Evolutionary conservation across 179 eudicot species (phyloP), one percentile per base, ranked within the genome.

Genomic region (Corrigiola litoralis): DNA sequence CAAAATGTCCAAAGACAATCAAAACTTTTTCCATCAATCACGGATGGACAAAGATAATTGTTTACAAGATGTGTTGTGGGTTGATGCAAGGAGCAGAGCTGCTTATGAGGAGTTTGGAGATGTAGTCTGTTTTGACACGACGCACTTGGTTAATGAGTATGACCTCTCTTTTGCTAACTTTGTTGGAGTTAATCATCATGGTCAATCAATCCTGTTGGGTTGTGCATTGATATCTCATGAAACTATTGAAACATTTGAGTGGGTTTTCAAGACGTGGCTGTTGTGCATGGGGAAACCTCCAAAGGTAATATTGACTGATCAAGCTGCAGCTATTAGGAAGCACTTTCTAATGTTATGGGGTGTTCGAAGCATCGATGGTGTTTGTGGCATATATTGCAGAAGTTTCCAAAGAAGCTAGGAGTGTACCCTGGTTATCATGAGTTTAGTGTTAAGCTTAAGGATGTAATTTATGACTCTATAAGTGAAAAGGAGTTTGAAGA

Each of bases 101-200:
- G 77, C 73, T n/a, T 79, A 75, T 20, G 49, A 71, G 16, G 63
- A 52, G 27, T 79, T 72, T 66, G 69, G 69, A 33, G 80, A 79
- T 56, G 80, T 72, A 27, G 67, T 79, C 12, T 46, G 68, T 18
- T 69, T 75, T 68, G 72, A 79, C 59, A 65, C 67, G 1, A 75
- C 72, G 31, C 72, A 68, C 51, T 37, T 53, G 33, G 16, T 63
- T 18, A 36, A 69, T 36, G 65, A 72, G 32, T 58, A 65, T 42
- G 52, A 66, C 27, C 31, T 72, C 42, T 57, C 75, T 17, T 68
- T 77, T 52, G 71, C 71, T 25, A 59, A 60, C 8, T 72, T 77
- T 41, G 52, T 58, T 41, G 71, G 68, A 11, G 71, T 77, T 20
- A 77, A 77, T 59, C 74, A 77, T 63, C 77, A 58, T 36, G 61